A percentile compares a stretch with the other conserved stretches of the same genome.
Evolutionary conservation across 257 asterid genomes (phyloP).

Genomic region (Solanum bukasovii): DNA sequence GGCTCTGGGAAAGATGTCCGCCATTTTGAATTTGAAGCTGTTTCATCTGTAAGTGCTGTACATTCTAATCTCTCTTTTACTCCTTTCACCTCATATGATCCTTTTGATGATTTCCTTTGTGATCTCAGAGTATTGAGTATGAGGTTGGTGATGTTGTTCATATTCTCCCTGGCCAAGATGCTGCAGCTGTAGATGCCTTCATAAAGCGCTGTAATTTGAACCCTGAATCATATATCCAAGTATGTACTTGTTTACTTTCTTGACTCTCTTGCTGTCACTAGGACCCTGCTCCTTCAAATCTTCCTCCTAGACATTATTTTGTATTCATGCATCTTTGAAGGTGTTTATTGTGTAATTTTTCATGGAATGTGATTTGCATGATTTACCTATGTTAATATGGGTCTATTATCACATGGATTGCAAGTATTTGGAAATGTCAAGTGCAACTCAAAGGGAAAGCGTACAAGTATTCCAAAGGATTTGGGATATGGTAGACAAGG

Average conservation of each 20-base stretch:
- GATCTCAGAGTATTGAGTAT: slow-evolving; percentile 53
- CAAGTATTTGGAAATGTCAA: neutral
- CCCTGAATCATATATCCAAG: slow-evolving; percentile 73
- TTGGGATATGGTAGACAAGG: neutral
- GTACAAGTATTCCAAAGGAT: neutral
- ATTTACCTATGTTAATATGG: neutral
- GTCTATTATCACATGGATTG: neutral
- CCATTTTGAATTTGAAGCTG: slow-evolving; percentile 85
- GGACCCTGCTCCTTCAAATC: neutral
- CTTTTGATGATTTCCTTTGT: neutral
- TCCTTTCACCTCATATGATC: neutral
- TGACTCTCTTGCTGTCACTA: neutral
- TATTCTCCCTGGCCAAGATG: slow-evolving; percentile 83
- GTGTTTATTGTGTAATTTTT: neutral
- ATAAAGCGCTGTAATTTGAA: slow-evolving; percentile 68
- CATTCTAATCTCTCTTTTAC: neutral
- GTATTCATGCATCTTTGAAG: neutral
- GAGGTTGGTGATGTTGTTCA: slow-evolving; percentile 91
- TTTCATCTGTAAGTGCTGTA: slow-evolving; percentile 69
- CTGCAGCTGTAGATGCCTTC: slow-evolving; percentile 71
- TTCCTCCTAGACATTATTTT: neutral
- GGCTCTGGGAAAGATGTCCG: slow-evolving; percentile 71
- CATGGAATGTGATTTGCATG: neutral
- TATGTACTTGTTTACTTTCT: slow-evolving; percentile 30
- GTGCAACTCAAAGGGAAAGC: neutral